phyloP scores from a whole-genome alignment of 2,329 filamentous ascomycete species.

The Monosporascus cannonballus region DNA sequence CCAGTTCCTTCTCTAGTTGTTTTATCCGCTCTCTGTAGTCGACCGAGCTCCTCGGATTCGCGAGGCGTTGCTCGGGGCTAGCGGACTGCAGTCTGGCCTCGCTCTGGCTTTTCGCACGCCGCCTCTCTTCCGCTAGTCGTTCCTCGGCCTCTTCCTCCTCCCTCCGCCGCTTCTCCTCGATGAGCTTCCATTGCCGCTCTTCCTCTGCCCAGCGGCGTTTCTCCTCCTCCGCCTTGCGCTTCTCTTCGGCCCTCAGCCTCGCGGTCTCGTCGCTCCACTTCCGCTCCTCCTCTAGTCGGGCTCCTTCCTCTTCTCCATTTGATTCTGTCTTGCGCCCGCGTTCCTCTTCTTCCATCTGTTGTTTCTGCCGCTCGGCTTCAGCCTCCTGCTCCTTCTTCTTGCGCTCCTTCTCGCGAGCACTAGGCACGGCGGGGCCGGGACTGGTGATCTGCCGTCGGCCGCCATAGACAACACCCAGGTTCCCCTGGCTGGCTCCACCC shows the following conservation, averaged over 20 bases:
- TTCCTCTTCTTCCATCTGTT: conserved; percentile 48
- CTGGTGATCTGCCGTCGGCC: conserved; percentile 88
- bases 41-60: conserved; percentile 8
- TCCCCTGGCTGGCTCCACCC: conserved; percentile 93
- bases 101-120: conserved; percentile 51
- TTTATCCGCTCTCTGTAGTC: conserved; percentile 63
- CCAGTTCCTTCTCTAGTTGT: conserved; percentile 70
- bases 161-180: conserved; percentile 63
- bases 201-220: conserved; percentile 73
- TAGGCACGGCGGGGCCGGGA: conserved; percentile 72
- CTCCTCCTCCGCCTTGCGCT: conserved; percentile 60
- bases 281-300: conserved; percentile 56
- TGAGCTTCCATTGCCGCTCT: conserved; percentile 68
- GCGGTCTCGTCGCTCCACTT: conserved; percentile 61
- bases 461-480: conserved; percentile 89
- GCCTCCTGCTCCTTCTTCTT: conserved; percentile 48
- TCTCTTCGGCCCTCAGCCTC: conserved; percentile 52
- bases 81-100: conserved; percentile 57
- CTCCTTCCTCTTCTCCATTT: conserved; percentile 56
- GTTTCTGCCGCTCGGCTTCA: conserved; percentile 54
- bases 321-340: conserved; percentile 38
- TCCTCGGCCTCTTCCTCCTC: conserved; percentile 72
- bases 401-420: conserved; percentile 77
- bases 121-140: conserved; percentile 60
- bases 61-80: too few species aligned